Percentiles rank a stretch among this genome's conserved stretches.
These are phyloP conservation scores for Curvularia verruculosa DNA, from an alignment of 2,329 filamentous ascomycete species.

Conservation along the genomic window DNA sequence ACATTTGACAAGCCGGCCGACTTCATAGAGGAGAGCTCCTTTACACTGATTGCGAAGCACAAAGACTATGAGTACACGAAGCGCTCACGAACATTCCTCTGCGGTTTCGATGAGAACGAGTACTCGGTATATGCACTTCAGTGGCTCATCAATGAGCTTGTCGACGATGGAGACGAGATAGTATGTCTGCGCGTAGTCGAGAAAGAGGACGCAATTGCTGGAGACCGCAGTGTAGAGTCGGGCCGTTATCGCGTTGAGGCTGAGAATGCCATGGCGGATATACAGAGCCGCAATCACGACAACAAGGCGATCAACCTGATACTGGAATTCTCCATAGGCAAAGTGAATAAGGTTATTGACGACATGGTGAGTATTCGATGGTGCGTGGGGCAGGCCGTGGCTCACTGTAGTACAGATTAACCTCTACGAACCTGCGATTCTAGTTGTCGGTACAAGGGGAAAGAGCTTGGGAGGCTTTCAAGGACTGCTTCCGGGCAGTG, in stretches of 20 bases:
- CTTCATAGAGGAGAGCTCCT: constrained; percentile 63
- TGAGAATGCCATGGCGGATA: constrained; percentile 72
- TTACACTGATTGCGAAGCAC: constrained; percentile 85
- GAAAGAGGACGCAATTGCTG: constrained; percentile 74
- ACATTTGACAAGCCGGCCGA: constrained; percentile 73
- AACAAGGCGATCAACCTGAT: constrained; percentile 86
- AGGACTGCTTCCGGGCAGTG: constrained; percentile 83
- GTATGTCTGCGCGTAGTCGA: constrained; percentile 89
- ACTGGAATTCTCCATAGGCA: constrained; percentile 86
- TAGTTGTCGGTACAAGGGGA: constrained; percentile 88
- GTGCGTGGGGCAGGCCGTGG: not conserved
- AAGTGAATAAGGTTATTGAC: constrained; percentile 88
- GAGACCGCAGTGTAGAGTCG: constrained; percentile 65
- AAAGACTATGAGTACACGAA: constrained; percentile 82
- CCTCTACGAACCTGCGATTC: constrained; percentile 87
- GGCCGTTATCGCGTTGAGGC: constrained; percentile 79
- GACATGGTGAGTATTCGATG: constrained; percentile 70
- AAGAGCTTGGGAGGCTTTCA: constrained; percentile 85
- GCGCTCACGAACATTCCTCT: constrained; percentile 85
- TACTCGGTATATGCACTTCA: constrained; percentile 92
- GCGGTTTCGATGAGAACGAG: constrained; percentile 86
- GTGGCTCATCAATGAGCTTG: constrained; percentile 89
- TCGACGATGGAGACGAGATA: constrained; percentile 92
- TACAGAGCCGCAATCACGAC: constrained; percentile 79
- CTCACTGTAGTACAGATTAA: constrained; percentile 67